Evolutionary conservation across 2,329 filamentous ascomycete species (phyloP), one percentile per base, ranked within the genome.

Genomic region (Aspergillus luchuensis): DNA sequence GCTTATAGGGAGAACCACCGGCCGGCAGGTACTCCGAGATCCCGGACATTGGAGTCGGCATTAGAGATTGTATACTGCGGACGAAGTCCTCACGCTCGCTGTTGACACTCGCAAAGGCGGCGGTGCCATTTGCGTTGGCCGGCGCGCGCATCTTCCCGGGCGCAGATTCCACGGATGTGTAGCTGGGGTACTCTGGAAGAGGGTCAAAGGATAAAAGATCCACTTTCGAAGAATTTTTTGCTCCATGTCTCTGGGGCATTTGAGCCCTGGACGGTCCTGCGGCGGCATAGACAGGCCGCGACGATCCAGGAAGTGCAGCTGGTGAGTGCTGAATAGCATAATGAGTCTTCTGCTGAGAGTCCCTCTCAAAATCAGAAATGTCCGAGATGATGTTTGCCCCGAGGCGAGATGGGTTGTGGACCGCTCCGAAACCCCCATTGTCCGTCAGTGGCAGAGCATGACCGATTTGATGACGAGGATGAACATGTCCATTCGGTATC

Each of bases 141-240:
- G 25, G 19, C 8, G 10, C 39, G 39, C 57, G 38, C 48, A 53
- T 47, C 45, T 45, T 58, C 13, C 36, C 21, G 8, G 53, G 17
- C 15, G 39, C 28, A 45, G 36, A 47, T 5, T 61, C 61, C 45
- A 66, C 13, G 15, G 60, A 41, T 0, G 65, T 25, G 47, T 69
- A 68, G 2, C 63, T 65, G 8, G 52, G 45, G 8, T 63, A 70
- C 1, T 66, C 67, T 6, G 55, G 57, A 2, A 65, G 45, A 15
- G 64, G 62, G 10, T 69, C 67, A 45, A 69, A 67, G 4, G 65
- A 59, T 17, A 69, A 48, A 7, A 69, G 61, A 53, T 70, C 69
- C 11, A 69, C 60, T 58, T 66, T 69, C 19, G 64, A 38, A 5
- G 58, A 43, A 38, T 63, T 53, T 30, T 60, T 67, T 7, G 60